Evolutionary conservation across 805 yeast genomes (phyloP).

Genomic region (Yarrowia alimentaria): DNA sequence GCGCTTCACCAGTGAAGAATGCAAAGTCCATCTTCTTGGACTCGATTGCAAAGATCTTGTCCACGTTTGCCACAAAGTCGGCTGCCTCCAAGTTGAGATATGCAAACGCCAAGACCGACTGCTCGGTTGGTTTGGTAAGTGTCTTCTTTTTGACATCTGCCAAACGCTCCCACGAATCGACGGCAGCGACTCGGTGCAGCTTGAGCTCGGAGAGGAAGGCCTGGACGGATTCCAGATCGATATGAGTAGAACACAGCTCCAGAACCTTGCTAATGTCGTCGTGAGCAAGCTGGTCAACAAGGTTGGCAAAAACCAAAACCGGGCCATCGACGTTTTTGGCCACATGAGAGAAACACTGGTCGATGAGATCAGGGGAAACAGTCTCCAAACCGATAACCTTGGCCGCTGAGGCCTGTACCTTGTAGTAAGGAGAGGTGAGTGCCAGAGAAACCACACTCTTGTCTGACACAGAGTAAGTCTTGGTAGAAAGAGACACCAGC

Average conservation of each 20-base stretch:
- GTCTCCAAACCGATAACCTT: conserved; percentile 11
- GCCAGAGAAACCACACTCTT: conserved; percentile 11
- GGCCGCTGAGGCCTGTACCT: conserved; percentile 9
- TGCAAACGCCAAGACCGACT: conserved; percentile 45
- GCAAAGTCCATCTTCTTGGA: conserved; percentile 73
- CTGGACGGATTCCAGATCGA: conserved; percentile 9
- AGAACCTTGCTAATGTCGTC: not conserved
- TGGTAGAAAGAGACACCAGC: conserved; percentile 14
- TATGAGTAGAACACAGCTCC: conserved; percentile 1
- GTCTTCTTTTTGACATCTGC: conserved; percentile 15
- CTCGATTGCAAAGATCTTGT: conserved; percentile 51
- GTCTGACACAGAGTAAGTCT: conserved; percentile 13
- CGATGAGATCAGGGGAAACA: not conserved
- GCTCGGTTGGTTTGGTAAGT: conserved; percentile 15
- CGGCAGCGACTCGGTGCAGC: not conserved
- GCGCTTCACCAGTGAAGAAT: conserved; percentile 82
- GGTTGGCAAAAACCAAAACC: conserved; percentile 6
- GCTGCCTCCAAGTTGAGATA: conserved; percentile 27
- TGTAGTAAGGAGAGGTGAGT: conserved; percentile 17
- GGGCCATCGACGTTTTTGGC: conserved; percentile 11
- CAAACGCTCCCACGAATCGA: not conserved
- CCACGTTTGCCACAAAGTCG: conserved; percentile 39
- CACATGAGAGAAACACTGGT: not conserved
- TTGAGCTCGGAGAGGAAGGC: conserved; percentile 2
- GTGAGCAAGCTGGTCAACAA: not conserved